Evolutionary conservation across 495 filamentous ascomycete genomes (phyloP).

Genomic region (Penicillium cosmopolitanum): DNA sequence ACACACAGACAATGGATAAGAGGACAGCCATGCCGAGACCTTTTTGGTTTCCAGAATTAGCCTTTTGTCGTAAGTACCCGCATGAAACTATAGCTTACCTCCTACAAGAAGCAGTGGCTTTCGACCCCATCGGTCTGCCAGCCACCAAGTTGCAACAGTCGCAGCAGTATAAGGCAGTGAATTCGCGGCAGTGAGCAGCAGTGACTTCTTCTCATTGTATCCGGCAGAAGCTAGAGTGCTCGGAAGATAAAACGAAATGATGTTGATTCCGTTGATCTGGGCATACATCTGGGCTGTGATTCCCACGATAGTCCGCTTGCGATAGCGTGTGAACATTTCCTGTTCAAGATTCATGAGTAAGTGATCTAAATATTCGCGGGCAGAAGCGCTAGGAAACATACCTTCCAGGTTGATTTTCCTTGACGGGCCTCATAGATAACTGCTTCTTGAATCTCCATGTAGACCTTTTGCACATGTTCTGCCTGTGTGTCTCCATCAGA

Average conservation of each 20-base stretch:
- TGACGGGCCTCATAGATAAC: conserved; percentile 33
- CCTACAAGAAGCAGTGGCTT: conserved; percentile 41
- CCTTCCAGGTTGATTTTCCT: conserved; percentile 31
- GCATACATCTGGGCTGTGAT: conserved; percentile 39
- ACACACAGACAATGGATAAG: conserved; percentile 31
- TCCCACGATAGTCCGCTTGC: conserved; percentile 35
- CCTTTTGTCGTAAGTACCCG: background rate
- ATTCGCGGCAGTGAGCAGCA: conserved; percentile 32
- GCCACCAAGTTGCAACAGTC: conserved; percentile 32
- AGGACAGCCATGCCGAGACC: conserved; percentile 30
- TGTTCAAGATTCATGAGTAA: background rate
- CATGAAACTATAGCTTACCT: conserved; percentile 15
- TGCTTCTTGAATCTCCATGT: conserved; percentile 33
- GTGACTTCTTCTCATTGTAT: conserved; percentile 31
- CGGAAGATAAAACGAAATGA: conserved; percentile 40
- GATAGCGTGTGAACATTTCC: conserved; percentile 39
- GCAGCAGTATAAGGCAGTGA: conserved; percentile 36
- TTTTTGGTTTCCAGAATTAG: conserved; percentile 7
- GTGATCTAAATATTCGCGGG: background rate
- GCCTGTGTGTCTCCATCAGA: conserved; percentile 26
- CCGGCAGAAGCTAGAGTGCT: conserved; percentile 33
- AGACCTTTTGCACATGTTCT: conserved; percentile 27
- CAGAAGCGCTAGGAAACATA: conserved; percentile 7
- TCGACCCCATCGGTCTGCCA: conserved; percentile 44
- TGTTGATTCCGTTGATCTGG: conserved; percentile 41